These are phyloP conservation scores for Bassia scoparia DNA, from an alignment of 148 eudicot species.

Conservation along the genomic window DNA sequence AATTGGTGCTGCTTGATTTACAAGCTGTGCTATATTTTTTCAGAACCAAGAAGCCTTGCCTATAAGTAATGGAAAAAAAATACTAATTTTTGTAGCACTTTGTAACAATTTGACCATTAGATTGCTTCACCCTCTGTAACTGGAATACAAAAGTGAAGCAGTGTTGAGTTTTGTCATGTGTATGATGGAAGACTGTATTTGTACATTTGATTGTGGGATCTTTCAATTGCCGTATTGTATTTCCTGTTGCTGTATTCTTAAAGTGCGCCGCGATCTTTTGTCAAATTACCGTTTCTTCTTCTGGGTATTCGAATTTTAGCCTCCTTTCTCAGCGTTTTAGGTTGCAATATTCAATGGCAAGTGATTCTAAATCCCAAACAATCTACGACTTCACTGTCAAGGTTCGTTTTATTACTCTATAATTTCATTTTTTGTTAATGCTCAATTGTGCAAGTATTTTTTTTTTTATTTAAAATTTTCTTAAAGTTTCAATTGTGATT, in stretches of 20 bases:
- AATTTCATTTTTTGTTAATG: not conserved
- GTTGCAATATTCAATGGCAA: slow-evolving; percentile 27
- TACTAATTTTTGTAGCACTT: too few relatives aligned
- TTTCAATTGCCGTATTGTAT: too few relatives aligned
- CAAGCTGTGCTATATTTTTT: not conserved
- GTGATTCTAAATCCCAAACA: slow-evolving; percentile 35
- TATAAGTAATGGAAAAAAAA: too few relatives aligned
- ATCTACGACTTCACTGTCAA: slow-evolving; percentile 46
- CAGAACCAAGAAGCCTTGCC: not conserved
- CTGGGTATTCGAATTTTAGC: slow-evolving; percentile 15
- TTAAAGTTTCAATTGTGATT: too few relatives aligned
- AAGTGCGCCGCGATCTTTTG: too few relatives aligned
- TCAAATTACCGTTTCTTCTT: slow-evolving; percentile 6
- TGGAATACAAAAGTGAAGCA: not conserved
- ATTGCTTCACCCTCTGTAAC: not conserved
- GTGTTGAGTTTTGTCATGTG: not conserved
- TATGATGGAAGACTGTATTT: not conserved
- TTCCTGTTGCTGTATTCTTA: too few relatives aligned
- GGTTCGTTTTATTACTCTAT: slow-evolving; percentile 20
- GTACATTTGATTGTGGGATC: not conserved
- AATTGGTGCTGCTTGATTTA: not conserved
- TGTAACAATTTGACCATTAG: too few relatives aligned
- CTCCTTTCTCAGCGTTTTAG: slow-evolving; percentile 12
- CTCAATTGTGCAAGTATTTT: not conserved
- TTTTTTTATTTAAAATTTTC: too few relatives aligned